Percentiles rank a stretch among this genome's conserved stretches.
These are phyloP conservation scores for Tylopilus subfusipes DNA, from an alignment of 768 basidiomycete genomes.

Conservation along the genomic window DNA sequence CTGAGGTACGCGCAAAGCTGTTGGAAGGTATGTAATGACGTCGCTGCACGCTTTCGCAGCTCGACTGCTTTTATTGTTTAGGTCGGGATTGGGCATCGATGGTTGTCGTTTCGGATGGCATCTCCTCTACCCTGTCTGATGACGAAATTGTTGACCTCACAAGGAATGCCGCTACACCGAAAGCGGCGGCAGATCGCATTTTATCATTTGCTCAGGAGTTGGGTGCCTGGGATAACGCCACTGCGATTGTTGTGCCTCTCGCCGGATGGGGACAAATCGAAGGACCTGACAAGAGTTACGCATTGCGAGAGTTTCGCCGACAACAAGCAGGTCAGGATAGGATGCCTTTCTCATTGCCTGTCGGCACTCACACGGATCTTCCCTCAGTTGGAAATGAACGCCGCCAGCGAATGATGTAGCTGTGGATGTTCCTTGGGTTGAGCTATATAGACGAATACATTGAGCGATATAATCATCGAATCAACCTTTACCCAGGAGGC, in stretches of 20 bases:
- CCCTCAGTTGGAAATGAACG: slow-evolving; percentile 59
- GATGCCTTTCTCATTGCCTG: not conserved
- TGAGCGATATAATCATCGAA: not conserved
- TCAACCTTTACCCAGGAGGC: not conserved
- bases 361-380: slow-evolving; percentile 2
- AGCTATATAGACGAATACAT: not conserved
- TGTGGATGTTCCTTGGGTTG: not conserved
- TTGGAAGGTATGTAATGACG: slow-evolving; percentile 55
- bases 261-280: slow-evolving; percentile 84
- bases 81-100: slow-evolving; percentile 84
- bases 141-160: slow-evolving; percentile 93
- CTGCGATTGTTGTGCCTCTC: slow-evolving; percentile 86
- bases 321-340: slow-evolving; percentile 54
- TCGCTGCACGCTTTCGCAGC: not conserved
- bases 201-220: slow-evolving; percentile 84
- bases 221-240: slow-evolving; percentile 83
- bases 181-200: slow-evolving; percentile 77
- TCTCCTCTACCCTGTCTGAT: slow-evolving; percentile 88
- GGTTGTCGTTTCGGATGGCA: slow-evolving; percentile 88
- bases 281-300: slow-evolving; percentile 79
- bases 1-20: slow-evolving; percentile 75
- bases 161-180: slow-evolving; percentile 65
- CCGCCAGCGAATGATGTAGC: slow-evolving; percentile 56
- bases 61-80: slow-evolving; percentile 28
- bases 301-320: slow-evolving; percentile 76